phyloP scores from a whole-genome alignment of 192 early-diverging fungal species.

The Linnemannia zychae region DNA sequence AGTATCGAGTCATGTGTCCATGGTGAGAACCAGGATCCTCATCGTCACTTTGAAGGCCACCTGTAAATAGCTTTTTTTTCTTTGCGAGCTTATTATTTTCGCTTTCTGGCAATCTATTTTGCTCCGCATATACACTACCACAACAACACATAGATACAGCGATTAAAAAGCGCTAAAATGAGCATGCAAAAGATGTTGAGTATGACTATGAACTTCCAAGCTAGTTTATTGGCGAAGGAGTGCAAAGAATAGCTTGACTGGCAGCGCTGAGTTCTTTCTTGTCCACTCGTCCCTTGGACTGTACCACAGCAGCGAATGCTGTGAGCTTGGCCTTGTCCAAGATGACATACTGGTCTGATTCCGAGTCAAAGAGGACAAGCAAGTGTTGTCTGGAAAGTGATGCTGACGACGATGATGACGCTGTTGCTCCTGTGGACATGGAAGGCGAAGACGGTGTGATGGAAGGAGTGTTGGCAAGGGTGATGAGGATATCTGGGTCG shows the following conservation, averaged over 20 bases:
- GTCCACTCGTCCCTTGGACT: conserved; percentile 18
- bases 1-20: conserved; percentile 71
- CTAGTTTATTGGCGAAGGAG: conserved; percentile 2
- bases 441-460: neutral
- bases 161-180: neutral
- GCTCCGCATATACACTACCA: neutral
- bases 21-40: conserved; percentile 54
- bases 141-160: neutral
- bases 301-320: conserved; percentile 17
- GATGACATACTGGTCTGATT: conserved; percentile 35
- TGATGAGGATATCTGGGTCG: conserved; percentile 1
- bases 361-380: conserved; percentile 22
- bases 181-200: neutral
- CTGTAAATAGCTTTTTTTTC: conserved; percentile 47
- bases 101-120: neutral
- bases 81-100: neutral
- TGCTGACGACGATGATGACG: neutral
- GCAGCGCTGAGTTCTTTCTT: conserved; percentile 30
- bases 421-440: neutral
- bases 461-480: conserved; percentile 16
- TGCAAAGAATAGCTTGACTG: conserved; percentile 22
- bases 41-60: conserved; percentile 43
- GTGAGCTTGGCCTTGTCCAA: conserved; percentile 18
- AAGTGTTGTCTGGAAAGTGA: conserved; percentile 12
- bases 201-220: too few species aligned